phyloP scores from a whole-genome alignment of 2,329 filamentous ascomycete genomes.

The Dichotomopilus funicola region DNA sequence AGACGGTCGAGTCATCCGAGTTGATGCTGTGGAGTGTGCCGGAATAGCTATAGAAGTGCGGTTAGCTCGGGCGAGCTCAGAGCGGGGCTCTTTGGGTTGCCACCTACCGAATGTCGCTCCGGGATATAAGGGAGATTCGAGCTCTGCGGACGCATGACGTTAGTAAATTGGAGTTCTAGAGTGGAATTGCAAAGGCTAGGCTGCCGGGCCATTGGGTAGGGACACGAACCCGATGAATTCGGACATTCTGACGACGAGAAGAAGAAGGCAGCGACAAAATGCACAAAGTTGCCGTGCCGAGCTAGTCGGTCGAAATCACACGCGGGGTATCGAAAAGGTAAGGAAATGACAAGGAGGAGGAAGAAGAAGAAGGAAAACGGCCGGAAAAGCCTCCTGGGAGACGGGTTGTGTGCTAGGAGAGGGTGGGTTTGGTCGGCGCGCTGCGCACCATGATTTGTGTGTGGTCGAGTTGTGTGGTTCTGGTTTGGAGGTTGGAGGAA shows the following conservation, averaged over 20 bases:
- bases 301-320: neutral
- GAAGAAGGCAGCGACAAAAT: constrained; percentile 9
- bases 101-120: constrained; percentile 89
- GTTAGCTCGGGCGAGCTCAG: constrained; percentile 12
- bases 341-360: neutral
- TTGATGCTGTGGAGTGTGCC: constrained; percentile 97
- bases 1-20: constrained; percentile 92
- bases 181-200: neutral
- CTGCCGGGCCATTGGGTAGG: constrained; percentile 13
- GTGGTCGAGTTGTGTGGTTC: constrained; percentile 4
- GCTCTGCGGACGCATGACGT: constrained; percentile 43
- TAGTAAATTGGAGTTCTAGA: neutral
- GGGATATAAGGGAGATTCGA: constrained; percentile 93
- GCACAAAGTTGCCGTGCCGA: constrained; percentile 5
- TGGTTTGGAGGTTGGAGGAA: constrained; percentile 13
- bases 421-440: constrained; percentile 6
- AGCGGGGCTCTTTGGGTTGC: constrained; percentile 1
- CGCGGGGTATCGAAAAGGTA: constrained; percentile 10
- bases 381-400: constrained; percentile 7
- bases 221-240: constrained; percentile 52
- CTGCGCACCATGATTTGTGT: constrained; percentile 15
- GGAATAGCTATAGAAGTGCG: constrained; percentile 64
- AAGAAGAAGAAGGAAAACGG: neutral
- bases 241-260: constrained; percentile 38
- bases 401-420: constrained; percentile 4